Evolutionary conservation across 2,329 filamentous ascomycete species (phyloP), one percentile per base, ranked within the genome.

Genomic region (Westerdykella ornata): DNA sequence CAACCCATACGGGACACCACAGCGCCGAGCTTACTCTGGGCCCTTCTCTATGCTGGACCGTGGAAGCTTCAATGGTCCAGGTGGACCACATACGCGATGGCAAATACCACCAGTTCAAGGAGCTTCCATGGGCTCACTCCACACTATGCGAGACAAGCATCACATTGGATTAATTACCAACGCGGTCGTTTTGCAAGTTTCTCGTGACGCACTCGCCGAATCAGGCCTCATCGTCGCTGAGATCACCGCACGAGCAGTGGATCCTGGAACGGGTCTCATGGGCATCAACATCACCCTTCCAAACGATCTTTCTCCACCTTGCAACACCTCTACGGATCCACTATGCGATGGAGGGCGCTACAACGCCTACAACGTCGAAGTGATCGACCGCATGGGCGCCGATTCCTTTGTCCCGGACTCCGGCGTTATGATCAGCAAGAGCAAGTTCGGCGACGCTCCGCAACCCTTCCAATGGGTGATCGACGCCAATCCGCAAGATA

Each of bases 391-490:
- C 36, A 74, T 76, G 69, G 74, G 74, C 11, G 65, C 73, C 5
- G 74, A 77, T 52, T 71, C 68, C 2, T 77, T 77, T 62, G 65
- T 68, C 18, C 68, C 73, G 0, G 74, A 77, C 45, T 65, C 68
- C 0, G 74, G 74, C 5, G 74, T 77, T 35, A 68, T 76, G 67
- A 69, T 77, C 38, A 72, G 68, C 64, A 77, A 77, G 62, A 72
- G 71, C 16, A 76, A 73, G 56, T 65, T 73, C 43, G 47, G 42
- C 14, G 70, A 70, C 46, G 46, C 49, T 4, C 19, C 39, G 2
- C 54, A 65, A 46, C 74, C 74, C 0, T 76, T 76, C 63, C 73
- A 77, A 45, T 77, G 74, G 73, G 67, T 67, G 17, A 72, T 77
- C 30, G 74, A 77, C 45, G 74, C 74, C 2, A 75, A 76, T 53